Base-by-base conservation (phyloP, 1,284 basidiomycete species). In the Ceratobasidium sp. region DNA sequence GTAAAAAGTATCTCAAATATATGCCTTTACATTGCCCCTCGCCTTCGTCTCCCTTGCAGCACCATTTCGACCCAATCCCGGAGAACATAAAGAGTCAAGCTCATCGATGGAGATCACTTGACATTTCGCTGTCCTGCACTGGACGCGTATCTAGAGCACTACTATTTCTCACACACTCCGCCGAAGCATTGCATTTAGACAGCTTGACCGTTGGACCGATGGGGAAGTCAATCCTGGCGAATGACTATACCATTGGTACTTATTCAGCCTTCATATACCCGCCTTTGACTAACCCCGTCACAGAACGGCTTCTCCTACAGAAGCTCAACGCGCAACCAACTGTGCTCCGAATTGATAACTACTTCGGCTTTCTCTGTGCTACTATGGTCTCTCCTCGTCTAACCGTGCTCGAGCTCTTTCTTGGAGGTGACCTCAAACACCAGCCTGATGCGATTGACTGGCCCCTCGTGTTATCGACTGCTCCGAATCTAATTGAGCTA, bases 101-200 rank as follows among this genome's bases (percentile, higher is more conserved):
- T 16, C 8, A 23, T 23, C 57, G 57, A 4, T 59, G 57, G 57
- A 59, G 35, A 23, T 59, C 57, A 9, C 57, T 59, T 13, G 18
- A 59, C 16, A 59, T 59, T 11, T n/a, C 32, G 6, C 44, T 59
- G 11, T 23, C 18, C 44, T 6, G 21, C n/a, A 41, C 44, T 2
- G n/a, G 21, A 5, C 21, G 18, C 7, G 32, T 59, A 7, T 30
- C 8, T 18, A 35, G 28, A 21, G 28, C 38, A 35, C 57, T 59
- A 9, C 35, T 21, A 13, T 59, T 59, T 43, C 57, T 59, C 16
- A 32, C 21, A 3, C 35, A 59, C 13, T 9, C 18, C 9, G 21
- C 32, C 6, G 38, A 43, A 9, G 44, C 57, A 5, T 18, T 59
- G 57, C n/a, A 41, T 23, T 32, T 59, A 21, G 57, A 59, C 7